Evolutionary conservation across 2,329 filamentous ascomycete species (phyloP).

Genomic region (Aspergillus sp.): DNA sequence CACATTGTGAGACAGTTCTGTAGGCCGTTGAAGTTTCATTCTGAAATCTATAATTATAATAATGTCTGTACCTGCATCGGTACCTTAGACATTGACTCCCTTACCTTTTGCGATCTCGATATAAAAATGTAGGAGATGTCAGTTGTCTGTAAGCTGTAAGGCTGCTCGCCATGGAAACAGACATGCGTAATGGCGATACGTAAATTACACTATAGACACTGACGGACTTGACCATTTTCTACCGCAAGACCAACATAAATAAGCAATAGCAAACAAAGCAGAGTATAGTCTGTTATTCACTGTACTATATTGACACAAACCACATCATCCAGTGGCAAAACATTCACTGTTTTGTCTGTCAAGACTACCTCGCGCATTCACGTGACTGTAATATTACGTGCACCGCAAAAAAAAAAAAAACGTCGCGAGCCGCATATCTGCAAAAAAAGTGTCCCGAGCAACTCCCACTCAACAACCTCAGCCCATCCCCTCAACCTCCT

Average conservation of each 20-base stretch:
- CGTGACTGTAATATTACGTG: constrained; percentile 1
- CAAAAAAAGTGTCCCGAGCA: background rate
- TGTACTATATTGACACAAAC: too few species aligned
- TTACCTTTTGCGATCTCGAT: background rate
- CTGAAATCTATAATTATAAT: background rate
- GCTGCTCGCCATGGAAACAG: constrained; percentile 1
- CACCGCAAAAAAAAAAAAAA: background rate
- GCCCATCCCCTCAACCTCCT: background rate
- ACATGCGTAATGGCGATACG: background rate
- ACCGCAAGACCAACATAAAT: too few species aligned
- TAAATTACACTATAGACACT: background rate
- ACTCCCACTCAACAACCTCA: background rate
- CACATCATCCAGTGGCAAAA: background rate
- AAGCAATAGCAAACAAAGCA: too few species aligned
- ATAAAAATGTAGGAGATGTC: background rate
- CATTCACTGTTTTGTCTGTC: background rate
- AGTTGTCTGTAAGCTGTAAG: background rate
- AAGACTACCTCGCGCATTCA: background rate
- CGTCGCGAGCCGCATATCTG: background rate
- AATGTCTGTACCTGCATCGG: background rate
- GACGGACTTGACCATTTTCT: too few species aligned
- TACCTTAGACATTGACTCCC: background rate
- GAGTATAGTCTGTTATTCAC: too few species aligned
- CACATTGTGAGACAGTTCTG: background rate
- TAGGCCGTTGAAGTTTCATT: background rate